Conservation (phyloP, 306 rosid species). For the Phaseolus lunatus region DNA sequence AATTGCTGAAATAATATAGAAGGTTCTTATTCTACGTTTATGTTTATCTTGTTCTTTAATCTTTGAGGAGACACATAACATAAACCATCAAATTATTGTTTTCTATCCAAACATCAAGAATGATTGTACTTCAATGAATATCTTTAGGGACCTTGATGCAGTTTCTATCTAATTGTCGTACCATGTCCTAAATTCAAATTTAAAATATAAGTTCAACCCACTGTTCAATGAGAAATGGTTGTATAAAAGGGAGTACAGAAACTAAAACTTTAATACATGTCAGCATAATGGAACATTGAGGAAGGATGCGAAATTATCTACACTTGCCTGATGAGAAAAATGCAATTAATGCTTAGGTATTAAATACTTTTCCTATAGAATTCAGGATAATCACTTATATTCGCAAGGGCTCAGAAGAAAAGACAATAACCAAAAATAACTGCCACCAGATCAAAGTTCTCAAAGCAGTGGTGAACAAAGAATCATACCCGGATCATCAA, state of each 20-base stretch:
- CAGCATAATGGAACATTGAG: slow-evolving; percentile 25
- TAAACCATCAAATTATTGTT: too few species aligned
- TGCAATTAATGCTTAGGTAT: slow-evolving; percentile 2
- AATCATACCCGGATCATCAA: slow-evolving; percentile 85
- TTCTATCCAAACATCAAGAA: too few species aligned
- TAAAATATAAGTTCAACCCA: background rate
- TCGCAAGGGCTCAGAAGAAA: background rate
- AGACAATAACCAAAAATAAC: slow-evolving; percentile 3
- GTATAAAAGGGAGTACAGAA: background rate
- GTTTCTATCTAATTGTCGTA: background rate
- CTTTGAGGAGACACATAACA: too few species aligned
- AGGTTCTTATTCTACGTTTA: too few species aligned
- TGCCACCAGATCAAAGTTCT: slow-evolving; percentile 36
- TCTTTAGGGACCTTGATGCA: background rate
- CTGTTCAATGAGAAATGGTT: slow-evolving; percentile 4
- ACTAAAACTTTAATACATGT: slow-evolving; percentile 17
- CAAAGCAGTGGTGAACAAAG: slow-evolving; percentile 20
- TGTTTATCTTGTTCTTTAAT: too few species aligned
- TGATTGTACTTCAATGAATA: background rate
- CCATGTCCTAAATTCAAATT: background rate
- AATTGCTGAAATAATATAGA: too few species aligned
- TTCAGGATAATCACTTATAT: too few species aligned
- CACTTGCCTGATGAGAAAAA: slow-evolving; percentile 8
- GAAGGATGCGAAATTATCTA: background rate
- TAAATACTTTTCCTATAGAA: background rate